Conservation (phyloP, 306 rosid genomes). For the Pterocarpus macrocarpus region DNA sequence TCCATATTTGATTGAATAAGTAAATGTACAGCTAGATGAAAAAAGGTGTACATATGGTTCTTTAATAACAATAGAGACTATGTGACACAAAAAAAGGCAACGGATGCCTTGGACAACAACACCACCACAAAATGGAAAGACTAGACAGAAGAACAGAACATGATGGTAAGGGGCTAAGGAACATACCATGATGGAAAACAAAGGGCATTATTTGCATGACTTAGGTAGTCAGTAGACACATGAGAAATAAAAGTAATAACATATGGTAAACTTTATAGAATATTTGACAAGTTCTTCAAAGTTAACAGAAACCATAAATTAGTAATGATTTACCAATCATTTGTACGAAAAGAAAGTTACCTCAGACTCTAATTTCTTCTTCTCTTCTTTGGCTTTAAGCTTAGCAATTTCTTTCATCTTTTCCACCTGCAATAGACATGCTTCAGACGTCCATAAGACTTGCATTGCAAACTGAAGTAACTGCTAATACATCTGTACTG, state of each 20-base stretch:
- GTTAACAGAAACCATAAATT: slow-evolving; percentile 20
- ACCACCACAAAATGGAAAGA: slow-evolving; percentile 12
- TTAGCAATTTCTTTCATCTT: slow-evolving; percentile 89
- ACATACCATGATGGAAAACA: not conserved
- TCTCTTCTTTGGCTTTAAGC: slow-evolving; percentile 89
- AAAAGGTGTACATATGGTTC: slow-evolving; percentile 5
- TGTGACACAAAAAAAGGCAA: not conserved
- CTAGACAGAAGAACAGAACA: slow-evolving; percentile 19
- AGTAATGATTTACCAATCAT: slow-evolving; percentile 30
- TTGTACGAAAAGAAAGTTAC: slow-evolving; percentile 54
- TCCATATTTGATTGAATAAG: not conserved
- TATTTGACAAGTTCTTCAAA: slow-evolving; percentile 33
- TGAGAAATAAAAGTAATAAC: slow-evolving; percentile 7
- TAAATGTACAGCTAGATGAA: not conserved
- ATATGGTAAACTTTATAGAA: slow-evolving; percentile 18
- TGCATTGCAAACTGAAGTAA: slow-evolving; percentile 33
- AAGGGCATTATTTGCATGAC: not conserved
- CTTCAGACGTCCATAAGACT: slow-evolving; percentile 29
- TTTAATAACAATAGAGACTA: not conserved
- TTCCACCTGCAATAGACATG: slow-evolving; percentile 67
- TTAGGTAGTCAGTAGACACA: slow-evolving; percentile 11
- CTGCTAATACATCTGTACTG: slow-evolving; percentile 11
- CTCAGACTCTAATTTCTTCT: slow-evolving; percentile 80
- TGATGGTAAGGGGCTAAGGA: slow-evolving; percentile 26
- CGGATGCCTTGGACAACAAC: slow-evolving; percentile 11